A percentile compares a stretch with the other conserved stretches of the same genome.
Evolutionary conservation across 805 yeast genomes (phyloP).

Genomic region (Nakazawaea wickerhamii): DNA sequence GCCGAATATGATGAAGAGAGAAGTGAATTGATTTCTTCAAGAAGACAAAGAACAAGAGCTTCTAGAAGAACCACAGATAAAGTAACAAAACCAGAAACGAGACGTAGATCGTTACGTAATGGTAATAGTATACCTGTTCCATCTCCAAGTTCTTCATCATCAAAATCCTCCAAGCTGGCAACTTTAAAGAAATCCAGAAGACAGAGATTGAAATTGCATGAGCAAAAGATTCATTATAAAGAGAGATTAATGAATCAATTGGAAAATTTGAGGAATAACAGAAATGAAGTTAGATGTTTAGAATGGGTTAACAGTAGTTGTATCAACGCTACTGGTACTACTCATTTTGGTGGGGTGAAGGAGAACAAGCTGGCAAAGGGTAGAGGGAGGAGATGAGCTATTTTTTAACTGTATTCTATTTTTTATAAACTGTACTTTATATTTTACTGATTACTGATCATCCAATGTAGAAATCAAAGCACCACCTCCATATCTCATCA

Average conservation of each 20-base stretch:
- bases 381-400: conserved; percentile 13
- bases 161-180: conserved; percentile 22
- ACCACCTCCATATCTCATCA: no score
- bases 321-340: conserved; percentile 41
- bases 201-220: conserved; percentile 27
- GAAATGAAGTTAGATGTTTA: conserved; percentile 40
- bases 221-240: conserved; percentile 23
- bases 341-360: conserved; percentile 49
- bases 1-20: neutral
- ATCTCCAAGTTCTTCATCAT: neutral
- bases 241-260: conserved; percentile 25
- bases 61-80: conserved; percentile 23
- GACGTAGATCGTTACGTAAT: conserved; percentile 6
- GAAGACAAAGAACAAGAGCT: conserved; percentile 11
- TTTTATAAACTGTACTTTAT: neutral
- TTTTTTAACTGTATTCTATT: neutral
- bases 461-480: no score
- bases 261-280: conserved; percentile 29
- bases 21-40: neutral
- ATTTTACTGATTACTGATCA: neutral
- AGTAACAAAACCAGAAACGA: conserved; percentile 16
- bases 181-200: conserved; percentile 27
- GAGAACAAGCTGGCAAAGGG: conserved; percentile 15
- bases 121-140: neutral
- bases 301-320: conserved; percentile 65